phyloP scores from a whole-genome alignment of 805 yeast species.

The Lipomyces chichibuensis region DNA sequence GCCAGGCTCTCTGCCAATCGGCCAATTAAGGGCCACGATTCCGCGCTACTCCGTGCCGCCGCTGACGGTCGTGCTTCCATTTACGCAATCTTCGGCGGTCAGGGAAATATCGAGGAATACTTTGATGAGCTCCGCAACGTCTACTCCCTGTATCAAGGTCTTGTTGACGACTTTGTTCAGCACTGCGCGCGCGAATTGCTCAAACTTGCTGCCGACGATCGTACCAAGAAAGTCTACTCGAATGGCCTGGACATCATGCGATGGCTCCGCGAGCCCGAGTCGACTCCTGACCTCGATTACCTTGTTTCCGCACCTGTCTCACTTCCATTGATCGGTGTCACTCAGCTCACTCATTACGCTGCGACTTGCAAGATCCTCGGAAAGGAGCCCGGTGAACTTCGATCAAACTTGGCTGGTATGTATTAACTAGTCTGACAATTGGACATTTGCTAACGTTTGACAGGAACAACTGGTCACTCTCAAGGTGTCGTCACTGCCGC shows the following conservation, averaged over 20 bases:
- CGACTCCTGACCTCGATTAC: slow-evolving; percentile 88
- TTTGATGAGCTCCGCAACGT: slow-evolving; percentile 93
- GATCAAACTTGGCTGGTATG: slow-evolving; percentile 53
- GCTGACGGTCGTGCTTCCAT: slow-evolving; percentile 58
- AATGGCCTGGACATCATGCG: slow-evolving; percentile 87
- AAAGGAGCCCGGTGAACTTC: slow-evolving; percentile 84
- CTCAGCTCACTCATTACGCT: slow-evolving; percentile 91
- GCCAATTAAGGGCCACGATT: slow-evolving; percentile 54
- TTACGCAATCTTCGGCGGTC: slow-evolving; percentile 95
- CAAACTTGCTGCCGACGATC: slow-evolving; percentile 66
- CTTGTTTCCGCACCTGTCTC: slow-evolving; percentile 89
- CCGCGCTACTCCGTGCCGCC: slow-evolving; percentile 69
- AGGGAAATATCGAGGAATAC: slow-evolving; percentile 97
- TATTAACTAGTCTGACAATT: neutral
- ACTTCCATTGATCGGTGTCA: slow-evolving; percentile 95
- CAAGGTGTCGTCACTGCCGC: slow-evolving; percentile 81
- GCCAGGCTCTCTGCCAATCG: slow-evolving; percentile 57
- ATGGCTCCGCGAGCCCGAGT: slow-evolving; percentile 85
- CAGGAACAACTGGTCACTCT: slow-evolving; percentile 52
- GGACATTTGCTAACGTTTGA: neutral
- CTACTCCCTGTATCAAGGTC: slow-evolving; percentile 73
- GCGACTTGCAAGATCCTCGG: slow-evolving; percentile 84
- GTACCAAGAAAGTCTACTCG: slow-evolving; percentile 84
- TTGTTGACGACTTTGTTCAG: slow-evolving; percentile 70
- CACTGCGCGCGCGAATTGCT: slow-evolving; percentile 71